Evolutionary conservation across 257 asterid genomes (phyloP), one percentile per base, ranked within the genome.

Genomic region (Solanum peruvianum): DNA sequence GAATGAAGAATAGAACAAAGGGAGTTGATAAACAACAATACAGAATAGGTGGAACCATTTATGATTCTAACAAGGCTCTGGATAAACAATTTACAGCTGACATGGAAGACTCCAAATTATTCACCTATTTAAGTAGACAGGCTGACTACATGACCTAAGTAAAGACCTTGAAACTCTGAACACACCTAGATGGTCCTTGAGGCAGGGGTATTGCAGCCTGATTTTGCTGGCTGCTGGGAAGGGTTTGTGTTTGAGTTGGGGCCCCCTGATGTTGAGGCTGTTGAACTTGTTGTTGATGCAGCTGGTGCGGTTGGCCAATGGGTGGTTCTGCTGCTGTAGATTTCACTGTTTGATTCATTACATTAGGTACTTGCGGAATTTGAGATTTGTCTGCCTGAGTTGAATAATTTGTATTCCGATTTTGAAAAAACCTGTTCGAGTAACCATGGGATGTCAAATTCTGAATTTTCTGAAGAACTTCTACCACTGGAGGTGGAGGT

Each of bases 151-250:
- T 87, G 86, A 93, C 94, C 98, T 93, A 95, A 89, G 90, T 90
- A 92, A 96, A 94, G 96, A 92, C 94, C 95, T 94, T 93, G 93
- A 91, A 87, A 89, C 93, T 92, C 93, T 89, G 64, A 78, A 96
- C 99, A 94, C 95, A 96, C 99, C 99, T 96, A 95, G 98, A 92
- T 91, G 96, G 92, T 94, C 98, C 99, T 93, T 94, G 98, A 88
- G 99, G 98, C 91, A 96, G 93, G 88, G 98, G 93, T 84, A 94
- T 89, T 3, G 98, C 94, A 44, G 93, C 90, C 91, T 92, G 98
- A 89, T 88, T 96, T 89, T 91, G 97, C 91, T 89, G 98, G 90
- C 90, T 91, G 88, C 62, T 89, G 86, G 93, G 87, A 87, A 89
- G 86, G 90, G 89, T 94, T 91, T 88, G 99, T 86, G 88, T 62